Evolutionary conservation across 805 yeast species (phyloP).

Genomic region (Saccharomycopsis oosterbeekiorum): DNA sequence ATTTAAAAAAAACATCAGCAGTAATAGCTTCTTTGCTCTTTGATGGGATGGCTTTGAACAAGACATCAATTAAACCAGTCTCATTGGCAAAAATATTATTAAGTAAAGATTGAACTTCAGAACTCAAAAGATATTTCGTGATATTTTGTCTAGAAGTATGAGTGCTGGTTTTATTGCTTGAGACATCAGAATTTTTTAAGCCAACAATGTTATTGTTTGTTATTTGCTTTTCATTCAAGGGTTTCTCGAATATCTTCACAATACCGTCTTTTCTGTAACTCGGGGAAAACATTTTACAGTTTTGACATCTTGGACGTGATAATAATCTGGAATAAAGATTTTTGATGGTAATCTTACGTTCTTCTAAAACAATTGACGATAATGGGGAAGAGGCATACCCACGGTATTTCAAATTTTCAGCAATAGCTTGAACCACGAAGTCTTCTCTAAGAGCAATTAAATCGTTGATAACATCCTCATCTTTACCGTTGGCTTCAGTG

Average conservation of each 20-base stretch:
- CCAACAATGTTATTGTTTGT: slow-evolving; percentile 81
- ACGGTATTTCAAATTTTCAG: slow-evolving; percentile 49
- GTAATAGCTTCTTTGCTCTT: slow-evolving; percentile 33
- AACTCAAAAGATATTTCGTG: slow-evolving; percentile 75
- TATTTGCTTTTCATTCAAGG: slow-evolving; percentile 72
- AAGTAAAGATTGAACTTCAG: slow-evolving; percentile 76
- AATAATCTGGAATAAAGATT: slow-evolving; percentile 67
- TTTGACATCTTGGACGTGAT: slow-evolving; percentile 81
- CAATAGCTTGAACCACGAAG: slow-evolving; percentile 65
- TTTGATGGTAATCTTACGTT: slow-evolving; percentile 64
- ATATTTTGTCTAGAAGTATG: slow-evolving; percentile 32
- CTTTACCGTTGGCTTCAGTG: slow-evolving; percentile 25
- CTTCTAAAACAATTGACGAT: slow-evolving; percentile 81
- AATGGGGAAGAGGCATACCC: slow-evolving; percentile 41
- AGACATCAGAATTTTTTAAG: slow-evolving; percentile 55
- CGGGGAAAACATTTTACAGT: slow-evolving; percentile 94
- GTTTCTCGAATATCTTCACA: slow-evolving; percentile 82
- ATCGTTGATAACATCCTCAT: slow-evolving; percentile 29
- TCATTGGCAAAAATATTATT: slow-evolving; percentile 69
- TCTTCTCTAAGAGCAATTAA: slow-evolving; percentile 51
- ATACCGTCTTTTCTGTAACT: slow-evolving; percentile 91
- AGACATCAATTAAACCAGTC: slow-evolving; percentile 50
- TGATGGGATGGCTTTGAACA: slow-evolving; percentile 65
- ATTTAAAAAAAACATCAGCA: slow-evolving; percentile 85
- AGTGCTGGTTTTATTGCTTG: slow-evolving; percentile 22